phyloP scores from a whole-genome alignment of 225 moss, liverwort and hornwort species.

The Lunularia cruciata region DNA sequence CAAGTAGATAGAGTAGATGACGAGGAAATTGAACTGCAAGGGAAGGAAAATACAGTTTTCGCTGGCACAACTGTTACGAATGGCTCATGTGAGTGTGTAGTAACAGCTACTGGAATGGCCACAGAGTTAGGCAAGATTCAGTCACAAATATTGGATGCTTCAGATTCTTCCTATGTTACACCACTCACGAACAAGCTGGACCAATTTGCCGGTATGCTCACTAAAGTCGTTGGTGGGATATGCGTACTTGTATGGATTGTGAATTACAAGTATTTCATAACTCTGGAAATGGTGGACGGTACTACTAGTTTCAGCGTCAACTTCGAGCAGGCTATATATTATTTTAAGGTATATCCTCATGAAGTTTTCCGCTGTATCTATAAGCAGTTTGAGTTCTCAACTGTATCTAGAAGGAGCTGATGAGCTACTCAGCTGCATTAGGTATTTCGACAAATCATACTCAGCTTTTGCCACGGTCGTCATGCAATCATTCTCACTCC shows the following conservation, averaged over 20 bases:
- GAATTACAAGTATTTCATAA: constrained; percentile 57
- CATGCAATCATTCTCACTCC: constrained; percentile 42
- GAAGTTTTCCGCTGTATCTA: no score
- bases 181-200: constrained; percentile 54
- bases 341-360: constrained; percentile 39
- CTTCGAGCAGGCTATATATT: constrained; percentile 56
- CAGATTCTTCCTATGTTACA: constrained; percentile 45
- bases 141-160: constrained; percentile 52
- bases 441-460: no score
- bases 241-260: constrained; percentile 62
- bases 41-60: constrained; percentile 62
- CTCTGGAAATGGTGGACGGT: constrained; percentile 50
- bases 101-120: constrained; percentile 55
- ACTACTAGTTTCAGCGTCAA: constrained; percentile 43
- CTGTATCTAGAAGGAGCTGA: no score
- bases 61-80: constrained; percentile 57
- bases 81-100: constrained; percentile 52
- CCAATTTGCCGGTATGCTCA: constrained; percentile 51
- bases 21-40: constrained; percentile 57
- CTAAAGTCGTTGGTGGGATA: constrained; percentile 55
- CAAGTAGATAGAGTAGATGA: constrained; percentile 51
- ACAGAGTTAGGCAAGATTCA: constrained; percentile 68
- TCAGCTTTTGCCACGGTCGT: no score
- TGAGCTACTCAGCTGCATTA: no score
- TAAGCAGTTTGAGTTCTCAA: no score